A percentile compares a stretch with the other conserved stretches of the same genome.
Conservation (phyloP, 1,284 basidiomycete species). For the Coniferiporia weirii region DNA sequence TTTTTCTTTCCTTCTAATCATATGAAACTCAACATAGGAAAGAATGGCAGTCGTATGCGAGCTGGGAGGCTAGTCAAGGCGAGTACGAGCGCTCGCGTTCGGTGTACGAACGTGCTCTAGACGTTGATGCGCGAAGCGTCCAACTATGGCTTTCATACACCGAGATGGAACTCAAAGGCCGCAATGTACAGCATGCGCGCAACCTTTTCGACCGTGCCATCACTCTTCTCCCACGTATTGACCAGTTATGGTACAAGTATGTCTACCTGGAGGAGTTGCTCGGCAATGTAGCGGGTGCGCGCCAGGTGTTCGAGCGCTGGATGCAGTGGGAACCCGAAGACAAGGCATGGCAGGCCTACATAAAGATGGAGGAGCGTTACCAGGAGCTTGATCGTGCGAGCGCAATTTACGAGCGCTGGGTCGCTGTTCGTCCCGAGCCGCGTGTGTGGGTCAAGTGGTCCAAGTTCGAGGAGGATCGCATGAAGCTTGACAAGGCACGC, state of each 20-base stretch:
- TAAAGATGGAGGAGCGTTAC: constrained; percentile 95
- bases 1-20: background rate
- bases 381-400: constrained; percentile 89
- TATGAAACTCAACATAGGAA: constrained; percentile 40
- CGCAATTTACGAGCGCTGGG: constrained; percentile 91
- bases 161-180: constrained; percentile 97
- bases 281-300: constrained; percentile 91
- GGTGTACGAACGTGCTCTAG: constrained; percentile 94
- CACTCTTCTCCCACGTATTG: constrained; percentile 90
- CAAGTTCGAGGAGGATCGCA: constrained; percentile 95
- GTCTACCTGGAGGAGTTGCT: constrained; percentile 97
- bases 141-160: constrained; percentile 95
- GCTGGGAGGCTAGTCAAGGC: constrained; percentile 93
- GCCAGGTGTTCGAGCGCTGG: constrained; percentile 98
- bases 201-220: constrained; percentile 97
- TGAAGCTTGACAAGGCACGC: constrained; percentile 81
- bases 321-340: constrained; percentile 99
- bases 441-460: constrained; percentile 97
- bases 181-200: constrained; percentile 94
- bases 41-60: constrained; percentile 81
- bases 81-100: constrained; percentile 91
- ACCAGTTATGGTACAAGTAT: constrained; percentile 98
- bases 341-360: constrained; percentile 98
- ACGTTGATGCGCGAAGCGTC: constrained; percentile 86
- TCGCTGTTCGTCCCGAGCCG: constrained; percentile 89